These are phyloP conservation scores for Curvularia spicifera DNA, from an alignment of 2,329 filamentous ascomycete species.

Conservation along the genomic window DNA sequence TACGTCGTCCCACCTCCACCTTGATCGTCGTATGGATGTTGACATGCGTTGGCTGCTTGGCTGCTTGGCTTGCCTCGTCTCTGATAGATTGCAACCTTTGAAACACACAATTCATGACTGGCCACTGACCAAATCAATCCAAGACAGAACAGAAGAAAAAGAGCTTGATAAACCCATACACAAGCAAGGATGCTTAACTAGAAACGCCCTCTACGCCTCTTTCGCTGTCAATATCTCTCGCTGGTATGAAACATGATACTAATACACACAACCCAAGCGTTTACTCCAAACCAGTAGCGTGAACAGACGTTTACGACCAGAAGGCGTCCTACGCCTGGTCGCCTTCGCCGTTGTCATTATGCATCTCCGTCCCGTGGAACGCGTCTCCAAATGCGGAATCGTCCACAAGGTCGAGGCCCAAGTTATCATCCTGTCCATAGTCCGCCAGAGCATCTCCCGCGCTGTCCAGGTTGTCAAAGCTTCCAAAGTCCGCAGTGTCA, in stretches of 20 bases:
- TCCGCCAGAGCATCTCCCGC: slow-evolving; percentile 51
- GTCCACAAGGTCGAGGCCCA: slow-evolving; percentile 49
- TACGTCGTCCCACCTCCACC: background rate
- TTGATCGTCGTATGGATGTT: background rate
- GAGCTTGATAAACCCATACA: background rate
- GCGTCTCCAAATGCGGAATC: slow-evolving; percentile 51
- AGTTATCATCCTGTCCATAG: slow-evolving; percentile 46
- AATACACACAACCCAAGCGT: slow-evolving; percentile 11
- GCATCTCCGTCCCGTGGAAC: slow-evolving; percentile 49
- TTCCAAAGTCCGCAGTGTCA: slow-evolving; percentile 45
- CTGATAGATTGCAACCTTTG: background rate
- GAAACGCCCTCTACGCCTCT: slow-evolving; percentile 1
- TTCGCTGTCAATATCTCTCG: slow-evolving; percentile 5
- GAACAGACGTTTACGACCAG: slow-evolving; percentile 2
- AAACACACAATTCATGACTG: background rate
- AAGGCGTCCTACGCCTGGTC: slow-evolving; percentile 30
- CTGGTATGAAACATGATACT: slow-evolving; percentile 10
- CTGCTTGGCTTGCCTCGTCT: background rate
- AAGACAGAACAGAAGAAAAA: background rate
- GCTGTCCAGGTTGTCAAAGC: slow-evolving; percentile 48
- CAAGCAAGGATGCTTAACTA: slow-evolving; percentile 2
- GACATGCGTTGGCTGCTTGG: background rate
- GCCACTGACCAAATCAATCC: background rate
- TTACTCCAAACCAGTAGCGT: background rate
- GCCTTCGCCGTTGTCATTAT: slow-evolving; percentile 41